These are phyloP conservation scores for Clavariopsis aquatica DNA, from an alignment of 495 filamentous ascomycete genomes.

Conservation along the genomic window DNA sequence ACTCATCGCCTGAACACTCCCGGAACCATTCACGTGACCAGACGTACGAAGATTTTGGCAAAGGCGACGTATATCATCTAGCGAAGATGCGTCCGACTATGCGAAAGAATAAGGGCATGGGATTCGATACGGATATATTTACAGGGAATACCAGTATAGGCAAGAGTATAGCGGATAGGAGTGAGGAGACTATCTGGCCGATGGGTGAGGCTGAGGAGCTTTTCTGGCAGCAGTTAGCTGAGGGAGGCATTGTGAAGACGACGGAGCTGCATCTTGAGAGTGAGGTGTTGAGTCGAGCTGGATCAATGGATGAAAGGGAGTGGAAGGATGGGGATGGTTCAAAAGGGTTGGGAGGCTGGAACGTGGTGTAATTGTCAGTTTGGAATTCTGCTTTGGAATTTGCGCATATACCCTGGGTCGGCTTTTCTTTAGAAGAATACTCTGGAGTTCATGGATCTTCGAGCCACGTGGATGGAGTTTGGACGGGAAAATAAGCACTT, in stretches of 20 bases:
- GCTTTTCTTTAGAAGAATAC: no score
- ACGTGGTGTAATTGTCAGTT: neutral
- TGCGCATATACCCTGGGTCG: neutral
- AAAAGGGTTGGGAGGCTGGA: neutral
- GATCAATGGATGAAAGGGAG: neutral
- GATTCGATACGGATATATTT: neutral
- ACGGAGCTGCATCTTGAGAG: conserved; percentile 21
- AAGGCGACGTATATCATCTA: neutral
- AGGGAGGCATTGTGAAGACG: conserved; percentile 25
- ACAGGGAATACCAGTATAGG: neutral
- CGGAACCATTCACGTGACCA: neutral
- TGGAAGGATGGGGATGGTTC: neutral
- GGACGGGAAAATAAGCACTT: no score
- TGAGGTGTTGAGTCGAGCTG: conserved; percentile 9
- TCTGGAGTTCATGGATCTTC: no score
- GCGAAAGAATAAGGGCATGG: neutral
- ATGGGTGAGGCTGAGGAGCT: neutral
- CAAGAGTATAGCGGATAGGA: neutral
- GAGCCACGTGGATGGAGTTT: no score
- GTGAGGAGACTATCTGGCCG: conserved; percentile 9
- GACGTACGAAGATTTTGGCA: neutral
- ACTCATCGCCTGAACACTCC: neutral
- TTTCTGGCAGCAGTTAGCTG: neutral
- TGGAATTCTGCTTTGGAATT: neutral
- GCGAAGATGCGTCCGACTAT: neutral